Conservation (phyloP, 768 basidiomycete species). For the Mycena epipterygia region DNA sequence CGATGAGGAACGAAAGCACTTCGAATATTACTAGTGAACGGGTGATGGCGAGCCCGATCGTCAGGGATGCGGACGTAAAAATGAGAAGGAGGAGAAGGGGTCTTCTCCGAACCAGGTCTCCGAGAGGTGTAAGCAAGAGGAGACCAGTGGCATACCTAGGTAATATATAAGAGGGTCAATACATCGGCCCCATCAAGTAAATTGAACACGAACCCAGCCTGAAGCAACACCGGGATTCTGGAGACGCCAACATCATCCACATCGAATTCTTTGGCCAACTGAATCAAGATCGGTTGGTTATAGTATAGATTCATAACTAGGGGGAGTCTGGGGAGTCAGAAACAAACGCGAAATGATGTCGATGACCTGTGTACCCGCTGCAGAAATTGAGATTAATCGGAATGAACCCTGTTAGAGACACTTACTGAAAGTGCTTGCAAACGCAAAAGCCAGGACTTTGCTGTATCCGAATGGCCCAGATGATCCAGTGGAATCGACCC, state of each 20-base stretch:
- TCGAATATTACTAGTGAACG: conserved; percentile 60
- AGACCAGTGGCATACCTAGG: conserved; percentile 64
- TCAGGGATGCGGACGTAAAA: conserved; percentile 55
- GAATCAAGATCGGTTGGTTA: conserved; percentile 66
- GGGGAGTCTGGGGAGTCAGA: neutral
- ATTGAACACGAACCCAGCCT: conserved; percentile 55
- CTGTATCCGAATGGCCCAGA: conserved; percentile 53
- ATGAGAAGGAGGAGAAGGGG: conserved; percentile 64
- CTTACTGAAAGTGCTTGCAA: conserved; percentile 53
- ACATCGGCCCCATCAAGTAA: neutral
- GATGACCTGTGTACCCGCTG: conserved; percentile 11
- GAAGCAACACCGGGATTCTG: conserved; percentile 59
- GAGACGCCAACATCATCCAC: conserved; percentile 31
- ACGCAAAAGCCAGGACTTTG: conserved; percentile 54
- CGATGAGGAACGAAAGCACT: conserved; percentile 64
- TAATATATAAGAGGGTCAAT: neutral
- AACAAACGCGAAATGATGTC: neutral
- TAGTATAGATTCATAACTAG: conserved; percentile 68
- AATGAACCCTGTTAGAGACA: too few species aligned
- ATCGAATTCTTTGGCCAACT: conserved; percentile 44
- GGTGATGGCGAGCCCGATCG: conserved; percentile 66
- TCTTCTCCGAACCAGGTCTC: conserved; percentile 73
- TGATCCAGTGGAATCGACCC: too few species aligned
- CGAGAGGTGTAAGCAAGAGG: conserved; percentile 69
- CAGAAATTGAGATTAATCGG: too few species aligned